phyloP scores from a whole-genome alignment of 768 basidiomycete genomes.

The Tephrocybe rancida region DNA sequence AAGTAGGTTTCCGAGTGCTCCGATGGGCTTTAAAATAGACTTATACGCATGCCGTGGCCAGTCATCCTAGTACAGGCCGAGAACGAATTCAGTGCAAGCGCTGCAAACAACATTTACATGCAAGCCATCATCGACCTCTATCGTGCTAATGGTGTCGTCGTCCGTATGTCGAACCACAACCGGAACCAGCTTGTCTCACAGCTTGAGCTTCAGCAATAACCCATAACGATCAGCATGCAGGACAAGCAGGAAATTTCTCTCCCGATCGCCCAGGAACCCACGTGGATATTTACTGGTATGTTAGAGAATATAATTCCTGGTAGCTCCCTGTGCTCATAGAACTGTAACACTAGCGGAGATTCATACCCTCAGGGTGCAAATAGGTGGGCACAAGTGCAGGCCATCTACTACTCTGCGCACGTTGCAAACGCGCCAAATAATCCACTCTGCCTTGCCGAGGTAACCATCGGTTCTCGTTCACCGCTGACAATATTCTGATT shows the following conservation, averaged over 20 bases:
- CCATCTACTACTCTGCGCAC: conserved; percentile 49
- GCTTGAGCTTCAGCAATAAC: conserved; percentile 39
- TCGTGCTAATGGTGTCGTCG: conserved; percentile 45
- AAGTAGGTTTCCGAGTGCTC: conserved; percentile 32
- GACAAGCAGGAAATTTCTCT: conserved; percentile 50
- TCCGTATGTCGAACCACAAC: conserved; percentile 35
- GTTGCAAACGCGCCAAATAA: conserved; percentile 43
- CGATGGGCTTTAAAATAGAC: not conserved
- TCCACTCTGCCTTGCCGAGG: conserved; percentile 55
- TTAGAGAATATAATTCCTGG: not conserved
- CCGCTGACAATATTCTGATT: not conserved
- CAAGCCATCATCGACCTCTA: conserved; percentile 48
- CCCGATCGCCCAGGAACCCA: conserved; percentile 45
- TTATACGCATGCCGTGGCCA: conserved; percentile 14
- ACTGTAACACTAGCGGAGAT: conserved; percentile 41
- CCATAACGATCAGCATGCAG: conserved; percentile 51
- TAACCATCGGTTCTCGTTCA: conserved; percentile 15
- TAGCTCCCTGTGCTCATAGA: not conserved
- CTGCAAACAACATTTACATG: conserved; percentile 49
- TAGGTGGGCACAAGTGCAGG: conserved; percentile 51
- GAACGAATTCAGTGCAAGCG: conserved; percentile 53
- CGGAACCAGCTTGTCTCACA: not conserved
- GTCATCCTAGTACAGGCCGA: conserved; percentile 56
- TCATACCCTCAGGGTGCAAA: conserved; percentile 52
- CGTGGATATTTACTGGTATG: conserved; percentile 53